phyloP scores from a whole-genome alignment of 176 grass and related monocot genomes.

The Lolium perenne region DNA sequence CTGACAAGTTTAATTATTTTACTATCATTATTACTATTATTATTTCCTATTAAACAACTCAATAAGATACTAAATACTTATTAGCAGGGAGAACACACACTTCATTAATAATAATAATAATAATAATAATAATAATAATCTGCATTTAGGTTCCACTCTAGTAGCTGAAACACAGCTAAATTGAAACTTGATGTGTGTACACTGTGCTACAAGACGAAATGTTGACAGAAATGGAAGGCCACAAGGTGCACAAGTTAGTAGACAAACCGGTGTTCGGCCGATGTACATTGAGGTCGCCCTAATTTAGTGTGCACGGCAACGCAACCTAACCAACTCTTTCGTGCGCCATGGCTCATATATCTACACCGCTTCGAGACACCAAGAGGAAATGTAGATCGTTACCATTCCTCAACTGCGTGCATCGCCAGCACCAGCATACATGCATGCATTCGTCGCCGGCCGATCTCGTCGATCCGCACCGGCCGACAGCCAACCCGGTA shows the following conservation, averaged over 20 bases:
- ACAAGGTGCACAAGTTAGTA: not conserved
- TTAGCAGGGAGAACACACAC: too few species aligned
- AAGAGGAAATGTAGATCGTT: slow-evolving; percentile 25
- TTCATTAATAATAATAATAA: too few species aligned
- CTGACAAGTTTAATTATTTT: too few species aligned
- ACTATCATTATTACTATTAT: too few species aligned
- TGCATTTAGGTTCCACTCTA: too few species aligned
- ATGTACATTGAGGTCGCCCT: too few species aligned
- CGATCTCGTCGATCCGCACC: not conserved
- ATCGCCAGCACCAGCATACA: not conserved
- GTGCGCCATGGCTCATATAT: not conserved
- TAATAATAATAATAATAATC: too few species aligned
- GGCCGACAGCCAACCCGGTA: not conserved
- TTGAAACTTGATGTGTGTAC: not conserved
- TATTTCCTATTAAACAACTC: too few species aligned
- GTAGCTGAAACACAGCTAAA: not conserved
- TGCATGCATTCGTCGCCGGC: not conserved
- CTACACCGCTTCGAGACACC: not conserved
- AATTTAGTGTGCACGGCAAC: slow-evolving; percentile 2
- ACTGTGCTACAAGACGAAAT: not conserved
- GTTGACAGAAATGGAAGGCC: not conserved
- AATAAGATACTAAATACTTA: too few species aligned
- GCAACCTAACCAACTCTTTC: not conserved
- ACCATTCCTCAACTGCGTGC: slow-evolving; percentile 7
- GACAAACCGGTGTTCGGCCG: not conserved